Evolutionary conservation across 2,329 filamentous ascomycete genomes (phyloP), one percentile per base, ranked within the genome.

Genomic region (Ceratocystis variospora): DNA sequence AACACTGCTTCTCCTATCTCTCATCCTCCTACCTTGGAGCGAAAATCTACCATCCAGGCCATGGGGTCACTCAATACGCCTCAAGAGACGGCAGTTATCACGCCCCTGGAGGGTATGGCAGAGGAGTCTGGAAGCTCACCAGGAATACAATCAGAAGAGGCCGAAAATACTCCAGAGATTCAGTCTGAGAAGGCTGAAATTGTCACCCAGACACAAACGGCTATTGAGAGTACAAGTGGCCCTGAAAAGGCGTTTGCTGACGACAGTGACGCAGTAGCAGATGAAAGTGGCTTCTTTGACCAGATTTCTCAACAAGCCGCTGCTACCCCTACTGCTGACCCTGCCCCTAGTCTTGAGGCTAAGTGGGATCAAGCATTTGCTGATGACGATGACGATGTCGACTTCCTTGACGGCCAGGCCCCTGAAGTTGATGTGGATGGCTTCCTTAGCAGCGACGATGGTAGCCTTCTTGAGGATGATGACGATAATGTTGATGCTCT

Each of bases 291-390:
- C 22, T 66, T 64, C 65, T 63, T 66, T 63, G 46, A 61, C 22
- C 25, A 55, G 19, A 12, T 63, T 31, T 57, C 68, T 12, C 55
- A 46, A 17, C 50, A 71, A 28, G 61, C 48, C n/a, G 6, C 63
- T 22, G 44, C 59, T 61, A 44, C 50, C 3, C 17, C 57, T 48
- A 68, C 72, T 22, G 70, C 71, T 4, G 77, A 81, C 5, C 82
- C 86, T 53, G 88, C 93, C 3, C 53, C 53, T 22, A 57, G 28
- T 72, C 75, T 94, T 50, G 87, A 88, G 59, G 88, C 88, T 19
- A 86, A 90, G 70, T 96, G 93, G 89, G 84, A 90, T 69, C 87
- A 89, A 61, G 89, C 90, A 55, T 83, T 96, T 71, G 89, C 79
- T 68, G 89, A 79, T 15, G 87, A 89, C 62, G 87, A 92, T 69